phyloP scores from a whole-genome alignment of 805 yeast genomes.

The Debaryomyces hansenii region DNA sequence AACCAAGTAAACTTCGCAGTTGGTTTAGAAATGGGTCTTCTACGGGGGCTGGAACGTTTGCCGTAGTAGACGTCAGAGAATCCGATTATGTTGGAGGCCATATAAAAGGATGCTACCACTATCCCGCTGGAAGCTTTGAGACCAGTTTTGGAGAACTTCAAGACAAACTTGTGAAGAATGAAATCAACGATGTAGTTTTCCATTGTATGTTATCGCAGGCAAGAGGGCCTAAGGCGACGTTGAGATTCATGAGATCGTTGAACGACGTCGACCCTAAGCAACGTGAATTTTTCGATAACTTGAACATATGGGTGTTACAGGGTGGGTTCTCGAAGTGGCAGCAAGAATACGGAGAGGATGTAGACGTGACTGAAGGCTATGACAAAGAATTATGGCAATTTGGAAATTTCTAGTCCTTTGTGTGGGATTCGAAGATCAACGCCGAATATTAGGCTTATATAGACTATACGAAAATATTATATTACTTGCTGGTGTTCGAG shows the following conservation, averaged over 20 bases:
- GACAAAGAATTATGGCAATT: slow-evolving; percentile 37
- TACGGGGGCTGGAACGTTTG: slow-evolving; percentile 40
- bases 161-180: slow-evolving; percentile 27
- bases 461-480: too few species aligned
- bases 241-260: slow-evolving; percentile 53
- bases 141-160: slow-evolving; percentile 38
- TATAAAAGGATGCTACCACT: slow-evolving; percentile 53
- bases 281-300: slow-evolving; percentile 25
- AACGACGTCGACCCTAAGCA: slow-evolving; percentile 27
- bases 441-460: too few species aligned
- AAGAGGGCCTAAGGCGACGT: slow-evolving; percentile 86
- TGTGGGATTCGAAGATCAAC: background rate
- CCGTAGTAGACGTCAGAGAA: slow-evolving; percentile 84
- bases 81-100: slow-evolving; percentile 81
- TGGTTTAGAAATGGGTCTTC: slow-evolving; percentile 45
- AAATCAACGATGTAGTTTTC: slow-evolving; percentile 62
- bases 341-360: slow-evolving; percentile 65
- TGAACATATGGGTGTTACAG: slow-evolving; percentile 65
- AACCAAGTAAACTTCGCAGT: slow-evolving; percentile 41
- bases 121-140: slow-evolving; percentile 51
- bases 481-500: too few species aligned
- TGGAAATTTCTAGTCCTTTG: slow-evolving; percentile 1
- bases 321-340: slow-evolving; percentile 94
- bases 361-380: slow-evolving; percentile 54
- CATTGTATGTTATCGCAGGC: slow-evolving; percentile 92